Percentiles rank a stretch among this genome's conserved stretches.
phyloP scores from a whole-genome alignment of 352 stramenopile genomes.

The Globisporangium camurandrum region DNA sequence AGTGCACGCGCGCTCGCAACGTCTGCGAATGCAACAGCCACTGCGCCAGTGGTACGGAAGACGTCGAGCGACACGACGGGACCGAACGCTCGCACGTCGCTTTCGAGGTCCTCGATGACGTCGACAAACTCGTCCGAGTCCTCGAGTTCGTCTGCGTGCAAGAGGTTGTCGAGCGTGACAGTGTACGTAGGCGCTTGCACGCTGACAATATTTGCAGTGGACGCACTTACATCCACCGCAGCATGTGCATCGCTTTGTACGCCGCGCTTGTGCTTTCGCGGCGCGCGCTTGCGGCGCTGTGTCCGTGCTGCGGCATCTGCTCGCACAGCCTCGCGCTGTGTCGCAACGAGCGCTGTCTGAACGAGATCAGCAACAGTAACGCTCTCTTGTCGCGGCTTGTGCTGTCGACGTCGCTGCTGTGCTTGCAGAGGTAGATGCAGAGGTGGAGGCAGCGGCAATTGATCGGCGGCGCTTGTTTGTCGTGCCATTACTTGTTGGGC shows the following conservation, averaged over 20 bases:
- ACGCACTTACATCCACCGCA: not conserved
- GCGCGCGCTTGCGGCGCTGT: slow-evolving; percentile 8
- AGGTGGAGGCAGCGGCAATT: too few species aligned
- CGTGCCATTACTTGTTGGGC: too few species aligned
- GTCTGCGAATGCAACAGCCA: slow-evolving; percentile 15
- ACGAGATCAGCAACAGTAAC: slow-evolving; percentile 2
- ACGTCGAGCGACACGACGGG: slow-evolving; percentile 6
- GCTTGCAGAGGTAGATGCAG: too few species aligned
- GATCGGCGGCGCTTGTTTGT: too few species aligned
- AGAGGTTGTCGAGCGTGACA: slow-evolving; percentile 15
- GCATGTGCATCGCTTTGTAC: not conserved
- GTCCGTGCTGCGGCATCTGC: not conserved
- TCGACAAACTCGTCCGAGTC: slow-evolving; percentile 49
- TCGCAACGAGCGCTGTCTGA: slow-evolving; percentile 1
- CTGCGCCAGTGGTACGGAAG: slow-evolving; percentile 6
- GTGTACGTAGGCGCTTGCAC: not conserved
- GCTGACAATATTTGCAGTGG: not conserved
- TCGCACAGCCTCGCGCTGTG: slow-evolving; percentile 2
- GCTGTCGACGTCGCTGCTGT: not conserved
- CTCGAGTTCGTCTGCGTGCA: slow-evolving; percentile 34
- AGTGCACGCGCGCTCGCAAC: slow-evolving; percentile 8
- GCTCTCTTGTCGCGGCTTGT: not conserved
- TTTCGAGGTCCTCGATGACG: slow-evolving; percentile 21
- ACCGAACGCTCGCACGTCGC: not conserved
- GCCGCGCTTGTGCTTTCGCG: not conserved